Evolutionary conservation across 495 filamentous ascomycete species (phyloP), one percentile per base, ranked within the genome.

Genomic region (Parathielavia appendiculata): DNA sequence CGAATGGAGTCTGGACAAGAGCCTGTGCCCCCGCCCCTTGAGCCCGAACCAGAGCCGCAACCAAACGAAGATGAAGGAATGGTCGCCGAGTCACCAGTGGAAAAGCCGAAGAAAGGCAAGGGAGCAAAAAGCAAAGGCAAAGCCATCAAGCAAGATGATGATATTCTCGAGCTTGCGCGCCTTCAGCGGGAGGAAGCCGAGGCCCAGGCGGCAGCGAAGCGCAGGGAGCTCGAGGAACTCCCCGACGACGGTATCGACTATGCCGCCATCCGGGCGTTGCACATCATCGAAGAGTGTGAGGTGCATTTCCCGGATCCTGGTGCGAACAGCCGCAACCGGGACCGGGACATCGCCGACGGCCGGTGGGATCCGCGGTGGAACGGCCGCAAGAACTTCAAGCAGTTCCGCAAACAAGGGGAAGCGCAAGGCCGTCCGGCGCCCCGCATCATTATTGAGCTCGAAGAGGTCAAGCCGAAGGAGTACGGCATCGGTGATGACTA

Each of bases 301-400:
- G 62, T 97, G 4, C 77, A 55, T 17, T 59, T 63, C n/a, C 67
- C 65, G 0, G 55, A 61, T n/a, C 39, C 46, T 1, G 54, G 59
- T 0, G 50, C 58, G 22, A 57, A 46, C n/a, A 56, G 46, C 40
- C 53, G 66, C 66, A 63, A 52, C 19, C 71, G 76, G n/a, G 75
- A 77, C 44, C 69, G 71, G 56, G 75, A 75, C 45, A 73, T 75
- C 46, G 75, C 66, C 4, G 78, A 79, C 53, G 80, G 81, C 11
- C 81, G 91, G 22, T 97, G 95, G 93, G 84, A 97, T 64, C 86
- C 90, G 3, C 76, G 79, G 38, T 98, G 95, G 95, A 96, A 97
- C 66, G 93, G 95, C 0, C 82, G 92, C 7, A 95, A 91, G 73
- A 97, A 98, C 63, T 98, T 97, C 77, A 98, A 98, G 71, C 86